These are phyloP conservation scores for Metarhizium robertsii DNA, from an alignment of 2,329 filamentous ascomycete genomes.

Conservation along the genomic window DNA sequence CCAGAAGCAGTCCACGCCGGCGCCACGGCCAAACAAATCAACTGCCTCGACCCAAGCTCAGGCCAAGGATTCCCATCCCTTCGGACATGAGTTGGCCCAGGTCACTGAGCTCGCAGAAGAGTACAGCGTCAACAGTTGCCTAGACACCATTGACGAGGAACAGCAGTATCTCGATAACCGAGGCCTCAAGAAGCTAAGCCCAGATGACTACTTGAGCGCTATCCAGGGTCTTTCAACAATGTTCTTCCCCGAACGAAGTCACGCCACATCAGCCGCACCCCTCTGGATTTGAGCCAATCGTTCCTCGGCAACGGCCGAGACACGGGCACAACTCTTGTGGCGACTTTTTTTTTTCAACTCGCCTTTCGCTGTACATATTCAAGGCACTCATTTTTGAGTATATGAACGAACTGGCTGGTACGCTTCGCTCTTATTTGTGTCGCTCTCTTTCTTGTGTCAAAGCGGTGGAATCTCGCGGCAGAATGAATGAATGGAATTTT, in stretches of 20 bases:
- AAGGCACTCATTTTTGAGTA: slow-evolving; percentile 9
- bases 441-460: background rate
- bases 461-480: background rate
- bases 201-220: slow-evolving; percentile 76
- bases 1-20: slow-evolving; percentile 19
- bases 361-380: slow-evolving; percentile 24
- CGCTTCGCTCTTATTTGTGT: background rate
- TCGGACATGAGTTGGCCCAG: slow-evolving; percentile 82
- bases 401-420: slow-evolving; percentile 1
- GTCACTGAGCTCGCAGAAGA: slow-evolving; percentile 91
- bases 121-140: slow-evolving; percentile 54
- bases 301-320: background rate
- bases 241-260: slow-evolving; percentile 40
- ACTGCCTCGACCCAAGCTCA: slow-evolving; percentile 19
- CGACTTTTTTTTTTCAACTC: slow-evolving; percentile 1
- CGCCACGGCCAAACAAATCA: slow-evolving; percentile 21
- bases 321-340: background rate
- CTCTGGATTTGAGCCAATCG: slow-evolving; percentile 38
- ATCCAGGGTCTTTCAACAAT: slow-evolving; percentile 59
- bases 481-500: slow-evolving; percentile 1
- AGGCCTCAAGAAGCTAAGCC: slow-evolving; percentile 64
- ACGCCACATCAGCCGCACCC: slow-evolving; percentile 23
- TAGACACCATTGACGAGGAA: slow-evolving; percentile 55
- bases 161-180: slow-evolving; percentile 57
- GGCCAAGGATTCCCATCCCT: slow-evolving; percentile 53